A percentile compares a stretch with the other conserved stretches of the same genome.
Evolutionary conservation across 176 grass and related monocot species (phyloP).

Genomic region (Typha latifolia): DNA sequence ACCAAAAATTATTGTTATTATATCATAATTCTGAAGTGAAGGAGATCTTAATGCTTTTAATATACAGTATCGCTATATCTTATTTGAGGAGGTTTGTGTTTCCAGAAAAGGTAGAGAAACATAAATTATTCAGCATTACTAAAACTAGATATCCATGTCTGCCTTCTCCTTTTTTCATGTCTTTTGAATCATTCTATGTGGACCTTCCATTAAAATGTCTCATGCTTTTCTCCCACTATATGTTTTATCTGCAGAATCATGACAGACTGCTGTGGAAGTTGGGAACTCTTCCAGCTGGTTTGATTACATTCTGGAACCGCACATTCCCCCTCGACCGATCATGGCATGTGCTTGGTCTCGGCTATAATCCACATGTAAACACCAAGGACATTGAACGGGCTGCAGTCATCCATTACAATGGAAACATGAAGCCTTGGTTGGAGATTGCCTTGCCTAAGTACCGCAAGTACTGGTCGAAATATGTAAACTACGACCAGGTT

Average conservation of each 20-base stretch:
- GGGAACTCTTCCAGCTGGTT: constrained; percentile 8
- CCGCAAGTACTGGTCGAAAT: constrained; percentile 10
- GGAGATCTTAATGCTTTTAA: no score
- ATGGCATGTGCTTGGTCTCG: constrained; percentile 12
- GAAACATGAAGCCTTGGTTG: constrained; percentile 13
- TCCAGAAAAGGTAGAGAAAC: no score
- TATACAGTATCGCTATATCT: no score
- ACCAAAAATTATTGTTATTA: no score
- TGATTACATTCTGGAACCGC: constrained; percentile 9
- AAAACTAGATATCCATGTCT: no score
- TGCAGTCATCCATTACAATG: constrained; percentile 12
- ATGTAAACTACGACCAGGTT: constrained; percentile 4
- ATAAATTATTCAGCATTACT: no score
- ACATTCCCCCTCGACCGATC: constrained; percentile 2
- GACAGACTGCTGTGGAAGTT: constrained; percentile 5
- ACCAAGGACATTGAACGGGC: background rate
- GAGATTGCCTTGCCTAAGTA: constrained; percentile 4
- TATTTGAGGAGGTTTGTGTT: no score
- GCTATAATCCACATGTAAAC: constrained; percentile 2
- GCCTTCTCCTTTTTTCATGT: no score
- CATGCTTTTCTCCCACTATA: background rate
- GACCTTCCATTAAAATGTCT: no score
- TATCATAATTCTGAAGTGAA: no score
- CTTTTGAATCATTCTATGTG: no score
- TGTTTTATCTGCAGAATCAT: constrained; percentile 2